Evolutionary conservation across 192 early-diverging fungal species (phyloP), one percentile per base, ranked within the genome.

Genomic region (Coemansia sp.): DNA sequence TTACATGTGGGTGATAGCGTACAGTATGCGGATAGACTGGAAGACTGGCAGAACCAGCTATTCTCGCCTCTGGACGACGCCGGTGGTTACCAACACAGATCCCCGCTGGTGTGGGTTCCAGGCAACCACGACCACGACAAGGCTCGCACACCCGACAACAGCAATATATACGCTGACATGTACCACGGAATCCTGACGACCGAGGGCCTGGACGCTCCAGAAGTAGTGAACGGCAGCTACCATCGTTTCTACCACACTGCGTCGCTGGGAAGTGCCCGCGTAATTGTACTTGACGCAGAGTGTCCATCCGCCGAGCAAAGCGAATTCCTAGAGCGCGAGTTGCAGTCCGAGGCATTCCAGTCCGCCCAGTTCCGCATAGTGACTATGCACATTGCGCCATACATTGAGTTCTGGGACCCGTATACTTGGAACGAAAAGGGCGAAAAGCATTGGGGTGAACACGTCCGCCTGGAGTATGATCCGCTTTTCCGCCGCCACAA

Each of bases 41-140:
- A 80, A 32, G 86, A 90, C 61, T 92, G 91, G 91, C 87, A 92
- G 46, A 86, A 79, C 1, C 88, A 92, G 61, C 83, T 91, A 60
- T 83, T 83, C 31, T 80, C 86, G 62, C 91, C 91, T 7, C 44
- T 92, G 21, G 87, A 87, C 2, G 73, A 86, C 45, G 78, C 74
- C 12, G 73, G 70, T 64, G 74, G 67, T 11, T 74, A 88, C 23
- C 82, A 77, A 1, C 90, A 91, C 72, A 74, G 50, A 0, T 77
- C 82, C 1, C 89, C 91, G 2, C 38, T 90, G 38, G 87, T 90
- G 41, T 91, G 89, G 77, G 87, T 87, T 10, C 90, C 90, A 17
- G 91, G 91, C 19, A 92, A 92, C 72, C 91, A 92, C 62, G 91
- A 92, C 58, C 86, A 85, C 62, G 91, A 92, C 76, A 77, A 79